Base-by-base conservation (phyloP, 1,139 yeast species). In the Zygoascus meyerae region DNA sequence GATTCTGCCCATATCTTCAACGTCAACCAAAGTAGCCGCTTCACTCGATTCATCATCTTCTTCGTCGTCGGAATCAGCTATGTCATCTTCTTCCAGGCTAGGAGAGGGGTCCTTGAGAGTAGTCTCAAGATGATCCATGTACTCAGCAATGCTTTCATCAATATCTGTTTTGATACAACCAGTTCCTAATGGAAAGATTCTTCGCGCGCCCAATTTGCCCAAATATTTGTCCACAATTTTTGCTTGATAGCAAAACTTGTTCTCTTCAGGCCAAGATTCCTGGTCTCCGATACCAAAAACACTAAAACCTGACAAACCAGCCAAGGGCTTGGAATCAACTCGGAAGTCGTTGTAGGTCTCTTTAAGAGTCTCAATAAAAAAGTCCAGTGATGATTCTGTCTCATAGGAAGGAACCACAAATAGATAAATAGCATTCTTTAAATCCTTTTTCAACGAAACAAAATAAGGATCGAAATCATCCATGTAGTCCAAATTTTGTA, bases 331-430 rank as follows among this genome's bases (percentile, higher is more conserved):
- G 50, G 86, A 85, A 59, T 87, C 95, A 40, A 89, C 77, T 55
- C 97, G 73, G 69, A 86, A 87, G 63, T 89, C 97, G 53, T 83
- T 82, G 53, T 78, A 79, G 1, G 94, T 86, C 48, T 89, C 97
- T 52, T 78, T 74, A 56, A 89, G 71, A 45, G 86, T 82, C 59
- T 86, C 95, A 49, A 89, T 70, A 64, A 87, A 87, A 61, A 81
- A 89, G 64, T 89, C 97, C 42, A 90, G 74, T 9, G 97, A 96
- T 1, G 95, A 85, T 64, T 89, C 97, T 0, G 90, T 85, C 57
- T 87, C 97, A 62, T 89, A 89, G 0, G 96, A 86, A 2, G 97
- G 97, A 28, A 89, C 71, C 12, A 89, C 86, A 53, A 89, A 58
- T 18, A 90, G 62, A 59, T 86, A 89, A 39, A 78, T 71, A 17